Evolutionary conservation across 1,139 yeast species (phyloP).

Genomic region (Keqinozyma sinolaborantium): DNA sequence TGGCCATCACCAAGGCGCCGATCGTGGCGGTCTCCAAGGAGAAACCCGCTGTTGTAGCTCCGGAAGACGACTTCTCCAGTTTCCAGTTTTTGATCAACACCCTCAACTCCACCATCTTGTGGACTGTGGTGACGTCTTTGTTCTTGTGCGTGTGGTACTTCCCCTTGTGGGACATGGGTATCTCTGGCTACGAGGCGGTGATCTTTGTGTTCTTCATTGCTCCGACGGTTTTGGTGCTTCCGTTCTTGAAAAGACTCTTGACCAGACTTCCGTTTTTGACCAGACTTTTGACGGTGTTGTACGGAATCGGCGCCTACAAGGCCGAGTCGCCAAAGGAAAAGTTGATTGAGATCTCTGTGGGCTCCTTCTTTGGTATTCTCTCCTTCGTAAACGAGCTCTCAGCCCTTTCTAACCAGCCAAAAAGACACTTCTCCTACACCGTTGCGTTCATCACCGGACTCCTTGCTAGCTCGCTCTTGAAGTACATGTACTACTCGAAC

Average conservation of each 20-base stretch:
- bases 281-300: slow-evolving; percentile 53
- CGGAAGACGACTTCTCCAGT: slow-evolving; percentile 26
- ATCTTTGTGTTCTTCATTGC: slow-evolving; percentile 52
- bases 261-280: slow-evolving; percentile 41
- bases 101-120: slow-evolving; percentile 66
- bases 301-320: slow-evolving; percentile 76
- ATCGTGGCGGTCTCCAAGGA: not conserved
- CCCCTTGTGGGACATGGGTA: slow-evolving; percentile 98
- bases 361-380: slow-evolving; percentile 60
- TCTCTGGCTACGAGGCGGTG: slow-evolving; percentile 87
- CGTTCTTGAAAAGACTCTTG: slow-evolving; percentile 45
- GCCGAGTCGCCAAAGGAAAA: slow-evolving; percentile 66
- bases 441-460: slow-evolving; percentile 71
- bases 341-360: slow-evolving; percentile 62
- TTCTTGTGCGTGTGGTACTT: slow-evolving; percentile 92
- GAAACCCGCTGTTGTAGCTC: not conserved
- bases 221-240: slow-evolving; percentile 54
- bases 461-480: slow-evolving; percentile 66
- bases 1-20: slow-evolving; percentile 5
- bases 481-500: slow-evolving; percentile 74
- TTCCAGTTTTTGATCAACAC: slow-evolving; percentile 44
- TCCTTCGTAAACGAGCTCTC: slow-evolving; percentile 58
- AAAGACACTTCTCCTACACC: slow-evolving; percentile 49
- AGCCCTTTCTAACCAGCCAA: slow-evolving; percentile 38
- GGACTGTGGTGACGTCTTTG: slow-evolving; percentile 80